Evolutionary conservation across 257 asterid genomes (phyloP), one percentile per base, ranked within the genome.

Genomic region (Thymus mandschuricus): DNA sequence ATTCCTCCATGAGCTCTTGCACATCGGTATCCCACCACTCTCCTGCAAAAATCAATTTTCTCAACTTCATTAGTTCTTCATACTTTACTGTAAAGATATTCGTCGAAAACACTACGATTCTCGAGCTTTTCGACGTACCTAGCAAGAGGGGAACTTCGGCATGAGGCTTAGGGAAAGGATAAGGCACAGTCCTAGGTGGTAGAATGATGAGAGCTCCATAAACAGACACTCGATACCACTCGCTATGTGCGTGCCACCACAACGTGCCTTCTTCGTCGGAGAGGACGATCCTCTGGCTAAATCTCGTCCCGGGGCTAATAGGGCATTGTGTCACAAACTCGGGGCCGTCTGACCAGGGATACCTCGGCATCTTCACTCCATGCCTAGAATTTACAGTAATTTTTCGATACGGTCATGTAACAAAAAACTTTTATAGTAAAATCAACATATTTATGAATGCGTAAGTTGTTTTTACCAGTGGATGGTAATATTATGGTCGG

Each of bases 221-320:
- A 0, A 87, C 89, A 0, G 91, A 77, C 2, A 83, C 83, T 2
- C 96, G 67, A 1, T 82, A 83, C 92, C 91, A 86, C 5, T 81
- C 88, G 29, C 84, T 85, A 27, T 88, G 92, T 8, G 92, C 96
- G 55, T 88, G 96, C 96, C 92, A 88, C 90, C 89, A 89, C 46
- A 86, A n/a, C 0, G 96, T 86, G 4, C 93, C 96, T 57, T 79
- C 88, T 72, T 89, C 93, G 1, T 85, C 84, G 0, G 88, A 81
- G 2, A 85, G 69, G 5, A 81, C 75, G 0, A 89, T 58, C 27
- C 66, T 77, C 31, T 89, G 91, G 8, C 60, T 72, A n/a, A 86
- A 89, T 8, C 10, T 80, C 0, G 74, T 49, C 3, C 91, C 89
- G 0, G 93, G 91, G 2, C 30, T 69, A 27, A 89, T 74, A 0